Evolutionary conservation across 1,284 basidiomycete genomes (phyloP), one percentile per base, ranked within the genome.

Genomic region (Macrocystidia cucumis): DNA sequence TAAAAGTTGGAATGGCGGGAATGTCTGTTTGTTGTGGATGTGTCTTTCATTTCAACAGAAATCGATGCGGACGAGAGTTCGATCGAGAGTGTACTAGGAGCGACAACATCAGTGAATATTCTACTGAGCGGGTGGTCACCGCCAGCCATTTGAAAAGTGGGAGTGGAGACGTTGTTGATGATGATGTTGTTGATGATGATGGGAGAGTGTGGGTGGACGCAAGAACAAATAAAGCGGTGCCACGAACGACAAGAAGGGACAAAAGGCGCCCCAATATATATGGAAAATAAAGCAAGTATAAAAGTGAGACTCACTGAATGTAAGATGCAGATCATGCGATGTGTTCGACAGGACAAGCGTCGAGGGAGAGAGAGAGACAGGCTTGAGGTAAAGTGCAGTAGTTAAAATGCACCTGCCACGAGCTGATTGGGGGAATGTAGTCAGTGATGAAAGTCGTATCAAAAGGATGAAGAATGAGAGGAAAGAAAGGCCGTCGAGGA

Each of bases 41-140:
- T 62, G 63, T 88, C 85, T 66, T 88, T 88, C 85, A 88, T 87
- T 56, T 64, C 62, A 52, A 54, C 43, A 45, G 49, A 47, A 48
- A 63, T 57, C 45, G 63, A 53, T 48, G 59, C 59, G 50, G 62
- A 57, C 44, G 55, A 49, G 44, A 48, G 48, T 59, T 59, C 50
- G 56, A 63, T 61, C 54, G 65, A 63, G n/a, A n/a, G n/a, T n/a
- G n/a, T n/a, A n/a, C n/a, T n/a, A n/a, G n/a, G n/a, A n/a, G n/a
- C n/a, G n/a, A n/a, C n/a, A n/a, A n/a, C n/a, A n/a, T n/a, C n/a
- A n/a, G n/a, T n/a, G n/a, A n/a, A n/a, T n/a, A n/a, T n/a, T n/a
- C n/a, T n/a, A n/a, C n/a, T n/a, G n/a, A n/a, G n/a, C n/a, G n/a
- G n/a, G n/a, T n/a, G n/a, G n/a, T n/a, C n/a, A n/a, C n/a, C n/a